Conservation (phyloP, 2,329 filamentous ascomycete species). For the Delphinella strobiligena region DNA sequence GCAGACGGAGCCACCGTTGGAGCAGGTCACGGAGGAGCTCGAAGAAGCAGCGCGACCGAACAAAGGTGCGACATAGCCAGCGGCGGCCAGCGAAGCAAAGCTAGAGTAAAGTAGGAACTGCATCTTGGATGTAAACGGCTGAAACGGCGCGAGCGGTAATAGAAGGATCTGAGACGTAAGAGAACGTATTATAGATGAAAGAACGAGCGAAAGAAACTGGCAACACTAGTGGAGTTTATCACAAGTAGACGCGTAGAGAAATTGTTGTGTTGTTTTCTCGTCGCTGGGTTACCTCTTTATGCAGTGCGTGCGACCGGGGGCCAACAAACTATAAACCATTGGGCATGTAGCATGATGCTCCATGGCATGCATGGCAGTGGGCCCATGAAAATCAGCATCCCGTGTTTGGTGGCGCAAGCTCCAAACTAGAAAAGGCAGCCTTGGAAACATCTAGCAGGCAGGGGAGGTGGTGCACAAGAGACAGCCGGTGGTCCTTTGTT, state of each 20-base stretch:
- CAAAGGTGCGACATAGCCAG: slow-evolving; percentile 1
- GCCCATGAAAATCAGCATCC: background rate
- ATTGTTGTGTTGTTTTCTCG: background rate
- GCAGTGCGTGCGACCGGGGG: background rate
- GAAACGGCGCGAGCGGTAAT: background rate
- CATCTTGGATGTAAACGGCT: background rate
- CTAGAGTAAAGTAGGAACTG: background rate
- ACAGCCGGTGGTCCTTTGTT: background rate
- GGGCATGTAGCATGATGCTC: background rate
- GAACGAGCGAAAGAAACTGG: background rate
- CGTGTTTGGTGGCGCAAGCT: background rate
- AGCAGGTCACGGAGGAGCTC: background rate
- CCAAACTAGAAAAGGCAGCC: background rate
- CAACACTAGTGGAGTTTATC: background rate
- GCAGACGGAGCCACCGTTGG: background rate
- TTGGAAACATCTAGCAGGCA: background rate
- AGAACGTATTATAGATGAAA: too few species aligned
- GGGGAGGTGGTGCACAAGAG: background rate
- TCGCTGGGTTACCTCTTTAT: background rate
- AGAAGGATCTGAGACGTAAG: background rate
- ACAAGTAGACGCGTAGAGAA: background rate
- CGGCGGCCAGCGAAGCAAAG: background rate
- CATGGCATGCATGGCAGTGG: background rate
- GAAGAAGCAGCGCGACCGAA: slow-evolving; percentile 2
- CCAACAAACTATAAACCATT: background rate